Percentiles rank a stretch among this genome's conserved stretches.
Conservation (phyloP, 1,284 basidiomycete genomes). For the Apiotrichum akiyoshidainum region DNA sequence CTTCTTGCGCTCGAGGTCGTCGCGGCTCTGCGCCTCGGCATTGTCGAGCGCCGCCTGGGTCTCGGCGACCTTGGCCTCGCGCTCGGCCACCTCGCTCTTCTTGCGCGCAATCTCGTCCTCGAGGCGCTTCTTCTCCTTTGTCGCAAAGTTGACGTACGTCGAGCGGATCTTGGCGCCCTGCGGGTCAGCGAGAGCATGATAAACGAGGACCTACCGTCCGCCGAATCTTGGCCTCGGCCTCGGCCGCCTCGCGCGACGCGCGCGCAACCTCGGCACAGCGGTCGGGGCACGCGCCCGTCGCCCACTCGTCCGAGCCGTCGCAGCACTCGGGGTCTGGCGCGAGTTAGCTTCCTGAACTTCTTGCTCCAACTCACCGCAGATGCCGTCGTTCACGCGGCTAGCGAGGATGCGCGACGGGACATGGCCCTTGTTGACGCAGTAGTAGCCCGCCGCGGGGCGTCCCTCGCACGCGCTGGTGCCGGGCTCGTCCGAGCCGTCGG, state of each 20-base stretch:
- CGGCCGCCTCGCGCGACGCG: slow-evolving; percentile 62
- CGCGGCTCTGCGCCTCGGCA: slow-evolving; percentile 36
- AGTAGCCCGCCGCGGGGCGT: slow-evolving; percentile 63
- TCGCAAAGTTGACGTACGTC: slow-evolving; percentile 79
- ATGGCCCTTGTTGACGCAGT: slow-evolving; percentile 86
- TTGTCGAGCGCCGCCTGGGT: slow-evolving; percentile 37
- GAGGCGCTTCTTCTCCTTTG: slow-evolving; percentile 78
- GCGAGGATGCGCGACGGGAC: slow-evolving; percentile 73
- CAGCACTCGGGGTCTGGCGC: slow-evolving; percentile 82
- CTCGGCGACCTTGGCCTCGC: slow-evolving; percentile 56
- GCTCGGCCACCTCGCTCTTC: slow-evolving; percentile 63
- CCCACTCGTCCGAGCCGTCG: slow-evolving; percentile 89
- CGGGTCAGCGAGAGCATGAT: neutral
- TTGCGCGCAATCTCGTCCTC: slow-evolving; percentile 59
- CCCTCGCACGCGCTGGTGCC: slow-evolving; percentile 80
- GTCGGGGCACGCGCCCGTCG: slow-evolving; percentile 70
- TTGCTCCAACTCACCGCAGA: slow-evolving; percentile 73
- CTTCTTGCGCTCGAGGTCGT: slow-evolving; percentile 69
- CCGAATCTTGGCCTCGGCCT: slow-evolving; percentile 70
- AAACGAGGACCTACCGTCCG: slow-evolving; percentile 64
- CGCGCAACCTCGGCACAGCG: slow-evolving; percentile 73
- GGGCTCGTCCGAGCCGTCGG: slow-evolving; percentile 90
- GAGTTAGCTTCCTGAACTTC: slow-evolving; percentile 1
- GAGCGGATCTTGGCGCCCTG: slow-evolving; percentile 88
- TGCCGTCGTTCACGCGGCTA: slow-evolving; percentile 86